Base-by-base conservation (phyloP, 805 yeast genomes). In the Ogataea pilisensis region DNA sequence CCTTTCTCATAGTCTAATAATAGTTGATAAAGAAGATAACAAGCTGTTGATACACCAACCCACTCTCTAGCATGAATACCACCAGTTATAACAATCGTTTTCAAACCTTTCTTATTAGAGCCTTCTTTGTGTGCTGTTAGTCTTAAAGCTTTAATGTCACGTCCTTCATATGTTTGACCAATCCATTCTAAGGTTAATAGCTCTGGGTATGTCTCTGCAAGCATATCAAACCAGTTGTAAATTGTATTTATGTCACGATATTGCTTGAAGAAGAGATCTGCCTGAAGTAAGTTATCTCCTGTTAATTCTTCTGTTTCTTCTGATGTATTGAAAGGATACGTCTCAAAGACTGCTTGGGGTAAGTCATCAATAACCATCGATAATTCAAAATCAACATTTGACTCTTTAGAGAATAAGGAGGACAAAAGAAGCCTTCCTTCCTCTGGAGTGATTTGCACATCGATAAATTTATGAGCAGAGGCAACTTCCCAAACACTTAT, bases 51-150 rank as follows among this genome's bases (percentile, higher is more conserved):
- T 2, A 81, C 78, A 28, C 89, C 75, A 21, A 87, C 72, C 96
- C 96, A 89, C 60, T 89, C 97, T 38, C 97, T 70, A 0, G 95
- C 93, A 63, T 89, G 96, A 2, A 84, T 72, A 2, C 95, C 96
- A 29, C 90, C 90, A 1, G 91, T 79, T 7, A 89, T 71, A 3
- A 87, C 82, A 38, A 88, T 73, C 1, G 91, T 84, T 58, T 73
- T 74, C 34, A 75, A 68, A 8, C 65, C 45, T 8, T 70, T 12
- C 11, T 29, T 46, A 13, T 20, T 13, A 7, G 48, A 21, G 62
- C 49, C 63, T 46, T 44, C 50, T 35, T 66, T 68, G 35, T 70
- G 70, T 2, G 80, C 70, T 2, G 81, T 69, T 21, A 88, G 58
- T 50, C 84, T 84, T 18, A 87, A 64, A 0, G 85, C 86, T 38